A percentile compares a stretch with the other conserved stretches of the same genome.
These are phyloP conservation scores for Agapanthus africanus DNA, from an alignment of 106 monocot species.

Conservation along the genomic window DNA sequence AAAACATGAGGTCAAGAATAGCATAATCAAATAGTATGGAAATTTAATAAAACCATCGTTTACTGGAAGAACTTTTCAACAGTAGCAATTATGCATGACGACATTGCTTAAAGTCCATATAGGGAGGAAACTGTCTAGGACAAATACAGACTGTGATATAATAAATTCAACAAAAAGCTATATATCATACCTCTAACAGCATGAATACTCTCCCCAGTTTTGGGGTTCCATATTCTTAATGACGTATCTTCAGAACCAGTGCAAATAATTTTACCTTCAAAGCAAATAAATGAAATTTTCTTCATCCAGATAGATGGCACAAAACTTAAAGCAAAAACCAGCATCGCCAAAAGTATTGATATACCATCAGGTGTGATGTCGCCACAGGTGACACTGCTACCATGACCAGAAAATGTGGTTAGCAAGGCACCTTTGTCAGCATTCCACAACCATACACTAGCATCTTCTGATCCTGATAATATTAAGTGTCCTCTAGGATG, in stretches of 20 bases:
- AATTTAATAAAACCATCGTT: background rate
- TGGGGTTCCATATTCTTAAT: constrained; percentile 88
- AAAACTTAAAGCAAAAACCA: background rate
- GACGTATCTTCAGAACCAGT: constrained; percentile 94
- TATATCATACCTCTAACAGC: constrained; percentile 51
- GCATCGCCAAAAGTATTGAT: background rate
- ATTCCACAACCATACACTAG: constrained; percentile 92
- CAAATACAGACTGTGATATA: background rate
- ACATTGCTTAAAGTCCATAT: background rate
- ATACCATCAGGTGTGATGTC: constrained; percentile 97
- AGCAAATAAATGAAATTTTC: background rate
- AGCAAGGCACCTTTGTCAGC: constrained; percentile 53
- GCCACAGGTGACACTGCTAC: constrained; percentile 80
- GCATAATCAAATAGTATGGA: background rate
- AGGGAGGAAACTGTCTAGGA: background rate
- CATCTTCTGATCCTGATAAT: constrained; percentile 82
- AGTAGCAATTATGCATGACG: background rate
- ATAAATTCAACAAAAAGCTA: background rate
- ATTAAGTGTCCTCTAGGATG: constrained; percentile 79
- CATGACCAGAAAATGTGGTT: constrained; percentile 84
- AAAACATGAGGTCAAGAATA: background rate
- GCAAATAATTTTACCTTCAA: constrained; percentile 74
- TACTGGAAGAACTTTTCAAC: background rate
- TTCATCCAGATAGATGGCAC: background rate
- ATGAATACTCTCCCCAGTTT: constrained; percentile 56